Evolutionary conservation across 23 red algal species (phyloP).

Genomic region (Gracilaria vermiculophylla): DNA sequence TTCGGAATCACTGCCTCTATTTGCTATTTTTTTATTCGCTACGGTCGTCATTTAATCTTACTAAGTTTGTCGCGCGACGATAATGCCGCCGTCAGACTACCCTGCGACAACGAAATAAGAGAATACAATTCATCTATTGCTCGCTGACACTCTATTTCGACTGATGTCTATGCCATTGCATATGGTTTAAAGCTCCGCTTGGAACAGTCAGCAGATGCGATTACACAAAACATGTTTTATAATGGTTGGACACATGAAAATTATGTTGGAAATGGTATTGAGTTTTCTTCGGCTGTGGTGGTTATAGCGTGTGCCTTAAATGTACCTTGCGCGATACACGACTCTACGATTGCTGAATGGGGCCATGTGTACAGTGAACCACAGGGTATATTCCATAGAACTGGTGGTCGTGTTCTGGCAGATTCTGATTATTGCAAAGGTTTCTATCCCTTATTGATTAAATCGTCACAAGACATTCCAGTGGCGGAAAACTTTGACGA

Average conservation of each 20-base stretch:
- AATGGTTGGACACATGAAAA: conserved; percentile 6
- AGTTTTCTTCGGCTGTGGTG: background rate
- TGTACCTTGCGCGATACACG: conserved; percentile 6
- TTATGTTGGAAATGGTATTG: background rate
- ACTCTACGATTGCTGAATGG: conserved; percentile 13
- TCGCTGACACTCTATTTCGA: background rate
- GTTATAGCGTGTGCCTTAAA: conserved; percentile 23
- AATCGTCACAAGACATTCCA: conserved; percentile 9
- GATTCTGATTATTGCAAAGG: conserved; percentile 2
- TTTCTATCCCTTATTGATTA: conserved; percentile 18
- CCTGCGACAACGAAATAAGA: no score
- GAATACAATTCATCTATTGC: background rate
- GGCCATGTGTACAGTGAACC: background rate
- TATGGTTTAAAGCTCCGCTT: background rate
- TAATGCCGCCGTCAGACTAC: no score
- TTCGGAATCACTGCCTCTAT: no score
- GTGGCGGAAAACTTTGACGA: background rate
- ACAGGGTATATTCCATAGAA: background rate
- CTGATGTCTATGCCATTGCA: background rate
- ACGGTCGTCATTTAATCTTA: no score
- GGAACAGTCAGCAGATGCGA: background rate
- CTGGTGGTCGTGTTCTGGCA: background rate
- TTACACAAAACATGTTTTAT: background rate
- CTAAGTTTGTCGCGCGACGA: no score
- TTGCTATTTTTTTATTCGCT: no score